Percentiles rank a stretch among this genome's conserved stretches.
Evolutionary conservation across 225 moss, liverwort and hornwort genomes (phyloP).

Genomic region (Polytrichum formosum): DNA sequence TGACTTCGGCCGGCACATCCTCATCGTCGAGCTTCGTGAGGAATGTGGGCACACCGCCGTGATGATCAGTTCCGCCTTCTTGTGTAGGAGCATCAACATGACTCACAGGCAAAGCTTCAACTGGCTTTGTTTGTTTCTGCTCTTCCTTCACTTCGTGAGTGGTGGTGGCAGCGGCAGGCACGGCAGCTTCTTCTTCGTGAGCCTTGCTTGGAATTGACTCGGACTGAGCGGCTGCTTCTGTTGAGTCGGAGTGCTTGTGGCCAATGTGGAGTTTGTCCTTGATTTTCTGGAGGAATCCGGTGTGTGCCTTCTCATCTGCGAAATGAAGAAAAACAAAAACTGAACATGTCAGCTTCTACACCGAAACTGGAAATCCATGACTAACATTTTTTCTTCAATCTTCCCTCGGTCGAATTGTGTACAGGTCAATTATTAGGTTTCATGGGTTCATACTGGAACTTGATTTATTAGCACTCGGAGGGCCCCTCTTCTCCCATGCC

Average conservation of each 20-base stretch:
- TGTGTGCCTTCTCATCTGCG: constrained; percentile 16
- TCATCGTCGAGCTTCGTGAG: neutral
- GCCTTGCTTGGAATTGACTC: neutral
- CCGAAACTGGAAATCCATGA: no score
- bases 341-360: no score
- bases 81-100: neutral
- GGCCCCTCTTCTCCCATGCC: no score
- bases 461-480: no score
- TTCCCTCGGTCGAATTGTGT: no score
- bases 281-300: constrained; percentile 32
- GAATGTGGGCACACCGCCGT: constrained; percentile 8
- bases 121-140: neutral
- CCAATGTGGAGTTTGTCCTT: constrained; percentile 33
- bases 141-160: no score
- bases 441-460: no score
- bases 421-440: no score
- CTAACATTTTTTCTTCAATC: no score
- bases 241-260: neutral
- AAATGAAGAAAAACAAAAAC: neutral
- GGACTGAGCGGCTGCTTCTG: neutral
- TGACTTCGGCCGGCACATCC: neutral
- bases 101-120: neutral
- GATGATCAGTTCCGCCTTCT: neutral
- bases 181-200: neutral
- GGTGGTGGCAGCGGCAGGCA: neutral